Conservation (phyloP, 108 stramenopile species). For the Nitzschia sp. region DNA sequence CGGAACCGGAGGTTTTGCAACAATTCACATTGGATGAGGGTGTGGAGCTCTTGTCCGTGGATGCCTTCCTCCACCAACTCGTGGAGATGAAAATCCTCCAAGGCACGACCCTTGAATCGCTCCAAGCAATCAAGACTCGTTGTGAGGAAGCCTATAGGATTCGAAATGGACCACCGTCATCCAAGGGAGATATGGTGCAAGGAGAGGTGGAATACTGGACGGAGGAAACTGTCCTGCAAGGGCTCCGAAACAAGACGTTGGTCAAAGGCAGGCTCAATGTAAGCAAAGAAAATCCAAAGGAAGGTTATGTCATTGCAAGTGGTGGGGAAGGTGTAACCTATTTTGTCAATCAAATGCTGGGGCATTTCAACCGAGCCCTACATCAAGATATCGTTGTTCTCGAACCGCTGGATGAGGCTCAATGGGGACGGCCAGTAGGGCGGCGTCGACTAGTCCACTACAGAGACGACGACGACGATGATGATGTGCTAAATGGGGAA, state of each 20-base stretch:
- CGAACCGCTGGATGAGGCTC: conserved; percentile 30
- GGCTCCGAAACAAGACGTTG: conserved; percentile 35
- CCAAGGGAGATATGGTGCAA: neutral
- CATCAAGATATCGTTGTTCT: conserved; percentile 56
- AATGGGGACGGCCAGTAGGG: conserved; percentile 57
- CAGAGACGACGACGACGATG: conserved; percentile 36
- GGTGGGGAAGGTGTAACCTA: conserved; percentile 12
- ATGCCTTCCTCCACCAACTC: conserved; percentile 10
- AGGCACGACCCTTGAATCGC: neutral
- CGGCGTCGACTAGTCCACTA: conserved; percentile 44
- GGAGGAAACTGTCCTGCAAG: conserved; percentile 28
- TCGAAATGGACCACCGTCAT: conserved; percentile 27
- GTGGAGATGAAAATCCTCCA: neutral
- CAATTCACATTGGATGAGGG: conserved; percentile 34
- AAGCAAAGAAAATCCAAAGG: conserved; percentile 51
- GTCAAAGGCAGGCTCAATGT: conserved; percentile 42
- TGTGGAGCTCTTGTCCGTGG: conserved; percentile 15
- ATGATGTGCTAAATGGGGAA: neutral
- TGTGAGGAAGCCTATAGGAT: conserved; percentile 40
- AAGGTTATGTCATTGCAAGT: conserved; percentile 37
- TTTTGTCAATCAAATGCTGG: conserved; percentile 42
- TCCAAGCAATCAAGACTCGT: conserved; percentile 1
- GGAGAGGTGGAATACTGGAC: conserved; percentile 8
- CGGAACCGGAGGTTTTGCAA: conserved; percentile 12
- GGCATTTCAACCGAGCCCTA: conserved; percentile 56